These are phyloP conservation scores for Cyphellophora europaea DNA, from an alignment of 2,329 filamentous ascomycete genomes.

Conservation along the genomic window DNA sequence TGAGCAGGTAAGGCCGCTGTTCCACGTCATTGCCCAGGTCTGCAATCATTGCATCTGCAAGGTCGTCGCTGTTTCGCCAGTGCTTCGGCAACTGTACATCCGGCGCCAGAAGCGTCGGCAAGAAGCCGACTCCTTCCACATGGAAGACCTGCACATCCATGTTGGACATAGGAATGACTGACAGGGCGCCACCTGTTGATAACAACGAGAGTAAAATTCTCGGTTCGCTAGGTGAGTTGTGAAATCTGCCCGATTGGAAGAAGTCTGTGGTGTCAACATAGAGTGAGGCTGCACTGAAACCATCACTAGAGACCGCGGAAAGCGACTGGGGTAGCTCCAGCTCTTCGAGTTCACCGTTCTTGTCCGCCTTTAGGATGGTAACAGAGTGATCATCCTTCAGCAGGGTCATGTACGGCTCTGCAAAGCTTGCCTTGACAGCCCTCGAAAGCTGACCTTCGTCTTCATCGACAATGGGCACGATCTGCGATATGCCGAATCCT, in stretches of 20 bases:
- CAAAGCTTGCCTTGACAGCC: slow-evolving; percentile 71
- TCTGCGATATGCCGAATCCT: slow-evolving; percentile 84
- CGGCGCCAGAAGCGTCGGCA: slow-evolving; percentile 65
- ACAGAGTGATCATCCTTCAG: slow-evolving; percentile 75
- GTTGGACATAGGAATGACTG: slow-evolving; percentile 71
- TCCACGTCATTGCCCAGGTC: slow-evolving; percentile 69
- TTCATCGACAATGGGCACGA: slow-evolving; percentile 86
- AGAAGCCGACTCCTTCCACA: slow-evolving; percentile 66
- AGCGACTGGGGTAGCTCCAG: slow-evolving; percentile 54
- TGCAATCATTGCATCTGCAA: slow-evolving; percentile 73
- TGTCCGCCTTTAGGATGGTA: slow-evolving; percentile 69
- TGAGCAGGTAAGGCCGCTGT: slow-evolving; percentile 68
- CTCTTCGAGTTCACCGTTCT: slow-evolving; percentile 76
- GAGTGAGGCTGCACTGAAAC: slow-evolving; percentile 76
- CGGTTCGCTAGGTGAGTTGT: neutral
- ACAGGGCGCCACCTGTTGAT: slow-evolving; percentile 51
- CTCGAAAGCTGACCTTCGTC: slow-evolving; percentile 68
- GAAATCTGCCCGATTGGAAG: slow-evolving; percentile 30
- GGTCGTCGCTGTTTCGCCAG: slow-evolving; percentile 59
- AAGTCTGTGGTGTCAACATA: slow-evolving; percentile 59
- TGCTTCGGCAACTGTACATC: slow-evolving; percentile 59
- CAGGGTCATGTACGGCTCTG: slow-evolving; percentile 76
- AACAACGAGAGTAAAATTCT: slow-evolving; percentile 66
- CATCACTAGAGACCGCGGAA: slow-evolving; percentile 52
- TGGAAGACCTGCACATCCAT: slow-evolving; percentile 62